phyloP scores from a whole-genome alignment of 75 land plant genomes.

The Larix kaempferi region DNA sequence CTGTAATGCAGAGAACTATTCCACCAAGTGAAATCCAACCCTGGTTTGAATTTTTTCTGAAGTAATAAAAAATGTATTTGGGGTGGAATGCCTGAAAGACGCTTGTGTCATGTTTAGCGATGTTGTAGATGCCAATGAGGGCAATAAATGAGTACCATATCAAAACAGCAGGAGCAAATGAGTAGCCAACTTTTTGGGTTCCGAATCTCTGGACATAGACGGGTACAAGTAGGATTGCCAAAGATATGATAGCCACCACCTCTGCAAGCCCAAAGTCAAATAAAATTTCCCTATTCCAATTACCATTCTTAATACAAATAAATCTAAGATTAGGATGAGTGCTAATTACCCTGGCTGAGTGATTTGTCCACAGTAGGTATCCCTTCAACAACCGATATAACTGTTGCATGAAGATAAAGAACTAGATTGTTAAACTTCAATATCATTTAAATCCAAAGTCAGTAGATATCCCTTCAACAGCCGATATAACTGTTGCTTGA shows the following conservation, averaged over 20 bases:
- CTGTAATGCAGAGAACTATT: slow-evolving; percentile 42
- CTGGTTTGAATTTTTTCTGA: slow-evolving; percentile 19
- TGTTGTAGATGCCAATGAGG: slow-evolving; percentile 37
- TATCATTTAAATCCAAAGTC: background rate
- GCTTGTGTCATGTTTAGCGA: slow-evolving; percentile 25
- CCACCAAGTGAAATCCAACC: slow-evolving; percentile 62
- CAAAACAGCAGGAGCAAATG: slow-evolving; percentile 36
- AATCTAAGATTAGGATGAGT: background rate
- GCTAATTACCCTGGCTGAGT: background rate
- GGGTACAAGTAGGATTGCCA: slow-evolving; percentile 25
- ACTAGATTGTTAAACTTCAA: no score
- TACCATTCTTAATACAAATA: background rate
- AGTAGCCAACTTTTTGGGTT: slow-evolving; percentile 46
- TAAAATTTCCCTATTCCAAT: background rate
- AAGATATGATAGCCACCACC: slow-evolving; percentile 26
- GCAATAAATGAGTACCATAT: slow-evolving; percentile 39
- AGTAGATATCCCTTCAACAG: background rate
- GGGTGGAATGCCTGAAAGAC: slow-evolving; percentile 45
- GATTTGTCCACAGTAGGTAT: background rate
- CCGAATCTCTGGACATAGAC: slow-evolving; percentile 42
- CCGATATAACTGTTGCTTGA: background rate
- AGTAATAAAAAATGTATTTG: slow-evolving; percentile 31
- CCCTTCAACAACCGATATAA: background rate
- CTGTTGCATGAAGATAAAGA: background rate
- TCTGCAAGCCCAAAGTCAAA: slow-evolving; percentile 18